These are phyloP conservation scores for Zymoseptoria ardabiliae DNA, from an alignment of 2,329 filamentous ascomycete species.

Conservation along the genomic window DNA sequence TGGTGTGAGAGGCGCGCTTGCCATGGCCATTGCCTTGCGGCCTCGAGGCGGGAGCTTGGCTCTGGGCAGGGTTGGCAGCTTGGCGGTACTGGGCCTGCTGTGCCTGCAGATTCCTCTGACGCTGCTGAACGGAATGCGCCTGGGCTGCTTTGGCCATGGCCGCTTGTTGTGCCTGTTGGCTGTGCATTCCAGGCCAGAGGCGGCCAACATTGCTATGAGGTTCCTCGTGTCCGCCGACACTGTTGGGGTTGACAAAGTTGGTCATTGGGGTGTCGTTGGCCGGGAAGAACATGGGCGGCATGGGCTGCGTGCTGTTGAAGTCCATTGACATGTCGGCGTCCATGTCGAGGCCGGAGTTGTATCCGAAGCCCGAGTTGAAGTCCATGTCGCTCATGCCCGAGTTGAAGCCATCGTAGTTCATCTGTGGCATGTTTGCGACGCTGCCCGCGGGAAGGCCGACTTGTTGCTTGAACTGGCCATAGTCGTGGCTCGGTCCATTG, in stretches of 20 bases:
- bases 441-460: conserved; percentile 85
- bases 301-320: conserved; percentile 43
- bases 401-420: conserved; percentile 48
- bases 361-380: conserved; percentile 50
- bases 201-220: conserved; percentile 53
- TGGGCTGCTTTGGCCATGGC: conserved; percentile 49
- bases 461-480: conserved; percentile 91
- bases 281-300: conserved; percentile 56
- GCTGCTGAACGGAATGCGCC: conserved; percentile 38
- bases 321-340: conserved; percentile 62
- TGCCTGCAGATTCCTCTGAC: conserved; percentile 40
- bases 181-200: conserved; percentile 90
- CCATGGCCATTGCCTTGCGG: conserved; percentile 31
- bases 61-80: conserved; percentile 18
- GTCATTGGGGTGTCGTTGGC: conserved; percentile 32
- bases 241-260: conserved; percentile 66
- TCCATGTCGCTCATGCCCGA: conserved; percentile 62
- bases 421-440: conserved; percentile 68
- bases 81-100: conserved; percentile 34
- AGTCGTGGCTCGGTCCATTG: conserved; percentile 74
- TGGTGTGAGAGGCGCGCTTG: conserved; percentile 39
- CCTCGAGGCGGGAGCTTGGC: conserved; percentile 21
- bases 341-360: conserved; percentile 46
- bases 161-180: conserved; percentile 64
- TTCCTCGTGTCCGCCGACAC: conserved; percentile 58